A percentile compares a stretch with the other conserved stretches of the same genome.
These are phyloP conservation scores for Xylaria telfairii DNA, from an alignment of 495 filamentous ascomycete species.

Conservation along the genomic window DNA sequence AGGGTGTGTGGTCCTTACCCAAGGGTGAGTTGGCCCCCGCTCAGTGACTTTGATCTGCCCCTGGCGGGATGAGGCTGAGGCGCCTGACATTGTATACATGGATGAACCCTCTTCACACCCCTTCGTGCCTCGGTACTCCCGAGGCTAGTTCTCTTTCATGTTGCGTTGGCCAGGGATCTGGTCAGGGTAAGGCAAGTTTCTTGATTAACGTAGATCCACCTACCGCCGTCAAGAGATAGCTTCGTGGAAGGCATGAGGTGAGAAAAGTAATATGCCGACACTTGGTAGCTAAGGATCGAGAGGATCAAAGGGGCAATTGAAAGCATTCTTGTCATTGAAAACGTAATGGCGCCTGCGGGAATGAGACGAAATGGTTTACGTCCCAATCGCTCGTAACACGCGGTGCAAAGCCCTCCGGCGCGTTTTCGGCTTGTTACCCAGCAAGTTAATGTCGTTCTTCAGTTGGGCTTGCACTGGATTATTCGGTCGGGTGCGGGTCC, in stretches of 20 bases:
- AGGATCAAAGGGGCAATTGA: neutral
- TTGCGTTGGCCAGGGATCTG: neutral
- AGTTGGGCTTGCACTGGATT: neutral
- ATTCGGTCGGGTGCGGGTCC: neutral
- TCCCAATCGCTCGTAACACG: neutral
- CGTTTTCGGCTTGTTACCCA: neutral
- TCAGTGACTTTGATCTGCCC: constrained; percentile 5
- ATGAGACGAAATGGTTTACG: neutral
- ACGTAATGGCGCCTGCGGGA: neutral
- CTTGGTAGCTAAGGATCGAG: neutral
- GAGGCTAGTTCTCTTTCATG: neutral
- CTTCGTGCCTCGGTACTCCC: constrained; percentile 15
- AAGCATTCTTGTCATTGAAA: neutral
- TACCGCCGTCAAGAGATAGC: neutral
- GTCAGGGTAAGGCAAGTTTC: neutral
- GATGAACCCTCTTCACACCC: constrained; percentile 6
- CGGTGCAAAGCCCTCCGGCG: neutral
- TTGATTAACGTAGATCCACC: constrained; percentile 12
- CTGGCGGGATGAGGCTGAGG: constrained; percentile 24
- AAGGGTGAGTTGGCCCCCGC: too few species aligned
- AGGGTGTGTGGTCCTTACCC: too few species aligned
- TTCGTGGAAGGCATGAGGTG: neutral
- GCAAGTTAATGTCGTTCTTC: neutral
- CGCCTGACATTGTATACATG: constrained; percentile 21
- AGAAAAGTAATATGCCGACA: neutral